phyloP scores from a whole-genome alignment of 768 basidiomycete genomes.

The Mycena epipterygia region DNA sequence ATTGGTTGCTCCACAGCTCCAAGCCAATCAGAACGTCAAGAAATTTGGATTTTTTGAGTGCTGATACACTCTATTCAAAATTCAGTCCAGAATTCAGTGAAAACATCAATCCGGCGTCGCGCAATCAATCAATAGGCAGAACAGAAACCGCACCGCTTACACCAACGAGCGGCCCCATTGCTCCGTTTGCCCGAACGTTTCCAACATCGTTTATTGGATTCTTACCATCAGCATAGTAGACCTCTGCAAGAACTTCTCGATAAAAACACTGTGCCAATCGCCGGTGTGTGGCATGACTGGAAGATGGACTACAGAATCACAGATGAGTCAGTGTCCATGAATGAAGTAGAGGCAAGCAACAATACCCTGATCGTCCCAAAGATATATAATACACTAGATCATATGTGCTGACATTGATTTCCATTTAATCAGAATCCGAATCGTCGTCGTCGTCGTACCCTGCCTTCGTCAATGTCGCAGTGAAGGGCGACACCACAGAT shows the following conservation, averaged over 20 bases:
- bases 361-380: not conserved
- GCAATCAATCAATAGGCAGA: too few relatives aligned
- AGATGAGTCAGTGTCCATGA: too few relatives aligned
- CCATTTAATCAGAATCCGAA: constrained; percentile 19
- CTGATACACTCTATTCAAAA: too few relatives aligned
- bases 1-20: too few relatives aligned
- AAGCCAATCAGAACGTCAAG: too few relatives aligned
- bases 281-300: constrained; percentile 72
- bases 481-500: constrained; percentile 31
- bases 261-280: constrained; percentile 64
- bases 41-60: too few relatives aligned
- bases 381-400: not conserved
- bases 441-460: constrained; percentile 33
- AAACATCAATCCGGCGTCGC: too few relatives aligned
- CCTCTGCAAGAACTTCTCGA: constrained; percentile 72
- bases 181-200: constrained; percentile 60
- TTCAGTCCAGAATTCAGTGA: too few relatives aligned
- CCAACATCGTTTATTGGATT: constrained; percentile 20
- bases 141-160: constrained; percentile 68
- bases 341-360: constrained; percentile 4
- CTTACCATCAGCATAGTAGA: constrained; percentile 60
- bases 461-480: constrained; percentile 28
- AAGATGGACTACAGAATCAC: constrained; percentile 73
- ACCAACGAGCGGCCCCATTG: constrained; percentile 62
- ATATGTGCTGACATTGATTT: not conserved